phyloP scores from a whole-genome alignment of 306 rosid species.

The Vigna reflexopilosa region DNA sequence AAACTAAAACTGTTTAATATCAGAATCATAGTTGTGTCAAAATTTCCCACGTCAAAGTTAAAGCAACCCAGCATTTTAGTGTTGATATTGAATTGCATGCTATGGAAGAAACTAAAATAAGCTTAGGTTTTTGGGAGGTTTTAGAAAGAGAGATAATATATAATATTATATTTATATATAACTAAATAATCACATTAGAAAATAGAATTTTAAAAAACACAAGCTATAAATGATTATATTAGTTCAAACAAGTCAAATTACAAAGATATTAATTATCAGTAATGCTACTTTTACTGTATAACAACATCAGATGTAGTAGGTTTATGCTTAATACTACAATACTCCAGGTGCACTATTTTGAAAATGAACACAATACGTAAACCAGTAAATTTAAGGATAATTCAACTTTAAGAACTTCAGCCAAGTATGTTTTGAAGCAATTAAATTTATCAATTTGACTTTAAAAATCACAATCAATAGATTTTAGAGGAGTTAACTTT shows the following conservation, averaged over 20 bases:
- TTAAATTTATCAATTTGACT: slow-evolving; percentile 30
- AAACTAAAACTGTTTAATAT: slow-evolving; percentile 18
- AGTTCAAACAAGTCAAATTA: slow-evolving; percentile 4
- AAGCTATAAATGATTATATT: background rate
- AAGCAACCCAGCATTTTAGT: background rate
- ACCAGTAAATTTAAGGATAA: slow-evolving; percentile 7
- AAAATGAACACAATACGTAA: background rate
- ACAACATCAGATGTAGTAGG: slow-evolving; percentile 13
- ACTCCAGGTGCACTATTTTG: background rate
- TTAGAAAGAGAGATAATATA: background rate
- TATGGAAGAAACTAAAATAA: background rate
- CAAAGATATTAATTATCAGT: background rate
- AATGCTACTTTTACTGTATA: background rate
- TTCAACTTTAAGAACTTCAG: background rate
- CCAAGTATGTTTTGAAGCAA: background rate
- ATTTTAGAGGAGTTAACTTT: slow-evolving; percentile 19
- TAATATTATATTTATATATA: background rate
- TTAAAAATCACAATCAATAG: background rate
- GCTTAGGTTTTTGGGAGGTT: no score
- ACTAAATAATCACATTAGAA: slow-evolving; percentile 17
- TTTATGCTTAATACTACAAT: slow-evolving; percentile 19
- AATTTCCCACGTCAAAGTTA: background rate
- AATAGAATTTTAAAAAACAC: slow-evolving; percentile 19
- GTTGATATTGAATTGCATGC: background rate
- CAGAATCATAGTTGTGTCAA: slow-evolving; percentile 22